Evolutionary conservation across 1,284 basidiomycete genomes (phyloP), one percentile per base, ranked within the genome.

Genomic region (Trametes polyzona): DNA sequence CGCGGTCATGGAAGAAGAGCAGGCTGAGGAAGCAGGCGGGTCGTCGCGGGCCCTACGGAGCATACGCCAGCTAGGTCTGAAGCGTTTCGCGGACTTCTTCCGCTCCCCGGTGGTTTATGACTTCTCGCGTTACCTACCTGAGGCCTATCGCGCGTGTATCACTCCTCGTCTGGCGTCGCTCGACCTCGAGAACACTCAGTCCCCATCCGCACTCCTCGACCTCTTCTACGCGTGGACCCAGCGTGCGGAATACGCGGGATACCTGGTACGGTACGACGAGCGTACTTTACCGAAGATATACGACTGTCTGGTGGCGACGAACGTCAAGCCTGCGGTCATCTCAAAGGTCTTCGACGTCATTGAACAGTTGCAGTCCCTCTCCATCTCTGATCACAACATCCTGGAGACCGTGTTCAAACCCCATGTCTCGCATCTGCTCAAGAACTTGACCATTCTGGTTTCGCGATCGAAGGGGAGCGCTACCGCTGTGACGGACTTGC

Each of bases 1-100:
- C 4, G 78, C 74, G 2, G 75, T 70, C 2, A 72, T 71, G 9
- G 78, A 76, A 2, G 67, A 67, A 7, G 68, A 71, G 0, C 69
- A 65, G 0, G 71, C 67, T 17, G 65, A 70, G 17, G 68, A 71
- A 19, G 57, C 70, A 59, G 67, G 47, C 24, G 52, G 66, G 9
- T 66, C 74, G 4, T 69, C 75, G 10, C 84, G 81, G 56, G 74
- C 80, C 0, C 66, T 83, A 19, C 82, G 91, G 37, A 78, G 81
- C 14, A 81, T 96, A 33, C 84, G 96, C 8, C 93, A 94, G 59
- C 78, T 90, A 0, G 95, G 93, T 6, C 73, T 98, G 55, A 94
- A 93, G 71, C 87, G 96, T 12, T 76, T 98, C 35, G 86, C 88
- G 1, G 93, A 96, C 67, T 96, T 98, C 77, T 95, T 96, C 81